Evolutionary conservation across 129 eudicot genomes (phyloP), one percentile per base, ranked within the genome.

Genomic region (Sambucus nigra): DNA sequence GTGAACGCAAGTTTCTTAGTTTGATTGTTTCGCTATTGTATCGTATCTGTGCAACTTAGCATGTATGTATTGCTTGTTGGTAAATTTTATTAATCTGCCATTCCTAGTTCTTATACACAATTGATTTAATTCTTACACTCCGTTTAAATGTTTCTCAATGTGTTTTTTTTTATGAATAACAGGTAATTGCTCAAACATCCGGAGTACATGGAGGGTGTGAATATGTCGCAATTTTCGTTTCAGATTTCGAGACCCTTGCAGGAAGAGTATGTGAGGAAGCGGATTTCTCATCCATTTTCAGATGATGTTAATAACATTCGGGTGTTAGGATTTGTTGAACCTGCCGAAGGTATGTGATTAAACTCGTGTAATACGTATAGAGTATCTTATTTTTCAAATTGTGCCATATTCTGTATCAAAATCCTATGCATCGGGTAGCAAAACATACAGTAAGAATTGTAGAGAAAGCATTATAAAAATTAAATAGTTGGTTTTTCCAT

Each of bases 181-280:
- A 74, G 99, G 60, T 80, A 63, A 60, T 73, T 91, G 60, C 5
- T 32, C 12, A 70, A 69, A 41, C 79, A 91, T 57, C 95, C 91
- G 0, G 80, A 72, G 59, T 70, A 60, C 24, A 53, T 55, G 26
- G 66, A 64, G 54, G 87, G 95, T 47, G 75, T 80, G 3, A 59
- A 33, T 18, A 9, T 74, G 66, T 61, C 74, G 21, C 76, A 63
- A 32, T 91, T 91, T 75, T 91, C 99, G 2, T 91, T 91, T 60
- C 85, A 72, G 55, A 68, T 70, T 47, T 95, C 99, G n/a, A 79
- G 56, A 65, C 95, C 95, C 11, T 66, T 89, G 73, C 82, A 64
- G 49, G 81, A 79, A 3, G 65, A 79, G 61, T 85, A 85, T 46
- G 89, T 80, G 24, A 60, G 65, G 60, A 80, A 85, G 70, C 83